Conservation (phyloP, 2,329 filamentous ascomycete genomes). For the Cladosporium sp. region DNA sequence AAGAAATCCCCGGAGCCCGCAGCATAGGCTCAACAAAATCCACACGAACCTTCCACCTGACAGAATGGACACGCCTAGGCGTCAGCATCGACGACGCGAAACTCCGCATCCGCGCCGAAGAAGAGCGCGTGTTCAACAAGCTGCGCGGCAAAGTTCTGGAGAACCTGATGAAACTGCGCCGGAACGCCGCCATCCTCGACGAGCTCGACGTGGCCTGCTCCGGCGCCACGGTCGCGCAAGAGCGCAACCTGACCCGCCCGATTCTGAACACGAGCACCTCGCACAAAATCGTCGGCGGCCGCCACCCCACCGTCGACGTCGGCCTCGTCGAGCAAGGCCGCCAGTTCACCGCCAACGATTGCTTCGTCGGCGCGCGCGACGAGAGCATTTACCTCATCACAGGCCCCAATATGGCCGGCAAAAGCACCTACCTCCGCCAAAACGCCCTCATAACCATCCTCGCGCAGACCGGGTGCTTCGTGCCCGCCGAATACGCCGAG, state of each 20-base stretch:
- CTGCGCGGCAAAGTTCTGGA: conserved; percentile 73
- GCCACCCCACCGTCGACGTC: conserved; percentile 88
- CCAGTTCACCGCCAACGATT: conserved; percentile 81
- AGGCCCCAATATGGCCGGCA: conserved; percentile 97
- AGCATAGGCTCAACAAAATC: conserved; percentile 75
- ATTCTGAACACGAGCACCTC: conserved; percentile 58
- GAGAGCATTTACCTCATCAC: conserved; percentile 67
- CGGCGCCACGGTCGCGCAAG: conserved; percentile 73
- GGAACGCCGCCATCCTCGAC: conserved; percentile 87
- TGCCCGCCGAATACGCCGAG: conserved; percentile 81
- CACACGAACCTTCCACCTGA: conserved; percentile 78
- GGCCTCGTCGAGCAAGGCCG: conserved; percentile 76
- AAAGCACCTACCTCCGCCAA: conserved; percentile 92
- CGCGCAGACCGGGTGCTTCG: conserved; percentile 87
- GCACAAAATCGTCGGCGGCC: conserved; percentile 77
- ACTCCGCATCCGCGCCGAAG: conserved; percentile 75
- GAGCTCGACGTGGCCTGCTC: conserved; percentile 88
- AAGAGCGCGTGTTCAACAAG: conserved; percentile 71
- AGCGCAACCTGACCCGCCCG: conserved; percentile 71
- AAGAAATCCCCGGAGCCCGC: conserved; percentile 41
- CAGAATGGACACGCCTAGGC: conserved; percentile 81
- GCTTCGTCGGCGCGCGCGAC: conserved; percentile 69
- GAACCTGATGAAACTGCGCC: conserved; percentile 79
- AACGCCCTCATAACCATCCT: conserved; percentile 93
- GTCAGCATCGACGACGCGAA: conserved; percentile 73